A percentile compares a stretch with the other conserved stretches of the same genome.
These are phyloP conservation scores for Didymosphaeria variabile DNA, from an alignment of 2,329 filamentous ascomycete species.

Conservation along the genomic window DNA sequence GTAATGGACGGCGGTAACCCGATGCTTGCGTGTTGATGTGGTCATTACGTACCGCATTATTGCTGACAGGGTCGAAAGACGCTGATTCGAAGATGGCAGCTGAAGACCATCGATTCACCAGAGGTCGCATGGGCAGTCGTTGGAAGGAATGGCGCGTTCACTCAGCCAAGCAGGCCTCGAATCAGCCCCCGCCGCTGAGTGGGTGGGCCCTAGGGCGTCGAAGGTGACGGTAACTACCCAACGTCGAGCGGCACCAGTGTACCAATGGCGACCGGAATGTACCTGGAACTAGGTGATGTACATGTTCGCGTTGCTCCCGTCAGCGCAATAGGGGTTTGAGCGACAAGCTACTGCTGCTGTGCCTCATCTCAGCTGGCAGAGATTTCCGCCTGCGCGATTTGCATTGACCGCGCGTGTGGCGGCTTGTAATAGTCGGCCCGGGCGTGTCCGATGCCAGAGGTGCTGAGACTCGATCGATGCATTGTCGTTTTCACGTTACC, in stretches of 20 bases:
- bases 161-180: slow-evolving; percentile 11
- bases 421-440: not conserved
- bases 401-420: not conserved
- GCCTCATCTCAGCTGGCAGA: slow-evolving; percentile 15
- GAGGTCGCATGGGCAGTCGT: slow-evolving; percentile 9
- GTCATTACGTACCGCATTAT: slow-evolving; percentile 9
- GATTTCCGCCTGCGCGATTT: slow-evolving; percentile 9
- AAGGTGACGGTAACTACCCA: slow-evolving; percentile 4
- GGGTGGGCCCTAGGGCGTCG: not conserved
- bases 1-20: not conserved
- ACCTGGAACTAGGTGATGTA: slow-evolving; percentile 16
- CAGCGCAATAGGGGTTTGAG: slow-evolving; percentile 9
- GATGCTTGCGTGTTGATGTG: not conserved
- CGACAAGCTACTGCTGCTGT: slow-evolving; percentile 17
- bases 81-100: slow-evolving; percentile 8
- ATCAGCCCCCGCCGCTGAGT: slow-evolving; percentile 3
- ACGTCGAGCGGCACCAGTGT: slow-evolving; percentile 15
- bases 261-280: slow-evolving; percentile 20
- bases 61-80: slow-evolving; percentile 5
- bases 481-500: not conserved
- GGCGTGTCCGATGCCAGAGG: not conserved
- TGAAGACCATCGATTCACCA: slow-evolving; percentile 3
- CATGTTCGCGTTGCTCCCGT: slow-evolving; percentile 10
- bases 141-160: slow-evolving; percentile 4
- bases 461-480: not conserved